phyloP scores from a whole-genome alignment of 805 yeast species.

The Kluyveromyces wickerhamii region DNA sequence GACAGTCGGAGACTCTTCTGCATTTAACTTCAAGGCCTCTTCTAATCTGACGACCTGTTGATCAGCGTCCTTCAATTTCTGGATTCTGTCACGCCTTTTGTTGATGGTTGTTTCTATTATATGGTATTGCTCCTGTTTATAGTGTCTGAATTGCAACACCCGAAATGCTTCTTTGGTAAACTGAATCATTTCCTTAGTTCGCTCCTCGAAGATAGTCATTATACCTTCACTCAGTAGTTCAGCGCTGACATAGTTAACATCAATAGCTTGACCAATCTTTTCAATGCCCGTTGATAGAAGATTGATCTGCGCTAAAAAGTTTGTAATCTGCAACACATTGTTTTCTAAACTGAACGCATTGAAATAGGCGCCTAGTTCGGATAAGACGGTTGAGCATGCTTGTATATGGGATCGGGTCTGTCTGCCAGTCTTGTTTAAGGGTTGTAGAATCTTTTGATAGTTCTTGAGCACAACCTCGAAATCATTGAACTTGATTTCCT shows the following conservation, averaged over 20 bases:
- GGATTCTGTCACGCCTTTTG: slow-evolving; percentile 28
- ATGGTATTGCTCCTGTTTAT: slow-evolving; percentile 45
- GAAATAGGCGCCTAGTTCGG: slow-evolving; percentile 69
- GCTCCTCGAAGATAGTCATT: slow-evolving; percentile 32
- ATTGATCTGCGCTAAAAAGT: slow-evolving; percentile 27
- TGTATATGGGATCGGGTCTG: slow-evolving; percentile 32
- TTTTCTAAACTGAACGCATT: slow-evolving; percentile 53
- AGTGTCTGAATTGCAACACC: slow-evolving; percentile 52
- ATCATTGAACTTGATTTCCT: slow-evolving; percentile 34
- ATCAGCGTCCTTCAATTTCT: slow-evolving; percentile 29
- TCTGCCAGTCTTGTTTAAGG: slow-evolving; percentile 23
- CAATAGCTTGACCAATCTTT: slow-evolving; percentile 79
- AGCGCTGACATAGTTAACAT: slow-evolving; percentile 52
- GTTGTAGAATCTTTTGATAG: slow-evolving; percentile 21
- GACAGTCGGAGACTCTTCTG: slow-evolving; percentile 31
- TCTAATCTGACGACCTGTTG: slow-evolving; percentile 23
- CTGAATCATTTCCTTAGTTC: slow-evolving; percentile 30
- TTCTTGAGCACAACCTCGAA: slow-evolving; percentile 31
- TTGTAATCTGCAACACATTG: slow-evolving; percentile 49
- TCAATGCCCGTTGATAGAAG: slow-evolving; percentile 53
- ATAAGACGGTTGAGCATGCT: slow-evolving; percentile 55
- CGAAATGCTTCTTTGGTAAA: slow-evolving; percentile 29
- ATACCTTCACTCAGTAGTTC: slow-evolving; percentile 37
- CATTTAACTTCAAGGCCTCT: slow-evolving; percentile 29
- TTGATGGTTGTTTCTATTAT: slow-evolving; percentile 35